These are phyloP conservation scores for Trifolium repens DNA, from an alignment of 306 rosid species.

Conservation along the genomic window DNA sequence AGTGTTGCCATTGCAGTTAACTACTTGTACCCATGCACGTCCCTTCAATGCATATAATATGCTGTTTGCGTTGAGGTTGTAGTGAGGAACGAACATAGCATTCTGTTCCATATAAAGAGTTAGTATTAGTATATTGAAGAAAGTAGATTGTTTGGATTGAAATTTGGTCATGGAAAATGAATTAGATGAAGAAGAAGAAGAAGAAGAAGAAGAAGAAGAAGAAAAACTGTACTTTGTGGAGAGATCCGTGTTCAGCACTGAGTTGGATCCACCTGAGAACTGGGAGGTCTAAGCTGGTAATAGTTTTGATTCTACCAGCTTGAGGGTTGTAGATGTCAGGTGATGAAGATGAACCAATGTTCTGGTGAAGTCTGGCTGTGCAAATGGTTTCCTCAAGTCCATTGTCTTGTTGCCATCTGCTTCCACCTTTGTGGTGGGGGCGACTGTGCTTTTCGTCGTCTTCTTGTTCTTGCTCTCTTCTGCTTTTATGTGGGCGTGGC, in stretches of 20 bases:
- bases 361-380: conserved; percentile 47
- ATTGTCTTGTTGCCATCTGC: conserved; percentile 13
- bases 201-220: no score
- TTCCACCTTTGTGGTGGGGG: not conserved
- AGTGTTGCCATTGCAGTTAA: conserved; percentile 55
- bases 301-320: conserved; percentile 51
- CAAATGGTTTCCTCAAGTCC: conserved; percentile 59
- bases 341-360: conserved; percentile 47
- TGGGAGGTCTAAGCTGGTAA: conserved; percentile 50
- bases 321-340: conserved; percentile 56
- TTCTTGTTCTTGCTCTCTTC: not conserved
- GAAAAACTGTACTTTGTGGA: conserved; percentile 36
- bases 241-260: conserved; percentile 52
- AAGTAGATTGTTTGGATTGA: not conserved
- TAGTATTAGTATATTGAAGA: not conserved
- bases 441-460: not conserved
- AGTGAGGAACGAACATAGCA: conserved; percentile 64
- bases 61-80: conserved; percentile 64
- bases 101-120: conserved; percentile 42
- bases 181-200: not conserved
- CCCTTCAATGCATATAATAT: conserved; percentile 53
- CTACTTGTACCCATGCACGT: conserved; percentile 58
- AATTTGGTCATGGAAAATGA: not conserved
- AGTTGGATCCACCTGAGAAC: conserved; percentile 49
- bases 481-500: not conserved